Evolutionary conservation across 345 rosid genomes (phyloP).

Genomic region (Combretum micranthum): DNA sequence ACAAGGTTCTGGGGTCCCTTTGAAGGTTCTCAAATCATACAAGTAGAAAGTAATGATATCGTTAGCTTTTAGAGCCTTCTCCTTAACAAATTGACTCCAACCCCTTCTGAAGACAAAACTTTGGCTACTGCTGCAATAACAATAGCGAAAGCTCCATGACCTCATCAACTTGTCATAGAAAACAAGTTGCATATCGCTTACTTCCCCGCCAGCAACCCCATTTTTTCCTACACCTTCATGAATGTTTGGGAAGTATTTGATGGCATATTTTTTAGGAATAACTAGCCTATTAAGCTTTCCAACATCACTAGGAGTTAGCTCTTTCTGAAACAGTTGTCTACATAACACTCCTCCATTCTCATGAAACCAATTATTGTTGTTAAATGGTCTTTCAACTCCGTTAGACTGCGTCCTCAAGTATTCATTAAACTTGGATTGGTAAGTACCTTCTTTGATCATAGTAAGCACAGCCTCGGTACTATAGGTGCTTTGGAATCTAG

Average conservation of each 20-base stretch:
- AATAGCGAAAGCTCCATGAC: slow-evolving; percentile 73
- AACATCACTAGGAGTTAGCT: slow-evolving; percentile 81
- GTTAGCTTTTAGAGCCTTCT: slow-evolving; percentile 44
- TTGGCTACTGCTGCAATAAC: slow-evolving; percentile 89
- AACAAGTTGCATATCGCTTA: slow-evolving; percentile 32
- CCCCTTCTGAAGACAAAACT: slow-evolving; percentile 88
- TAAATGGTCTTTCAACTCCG: slow-evolving; percentile 4
- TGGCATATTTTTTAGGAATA: slow-evolving; percentile 66
- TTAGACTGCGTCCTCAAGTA: slow-evolving; percentile 20
- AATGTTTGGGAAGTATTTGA: slow-evolving; percentile 44
- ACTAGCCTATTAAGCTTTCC: slow-evolving; percentile 86
- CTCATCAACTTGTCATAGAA: slow-evolving; percentile 64
- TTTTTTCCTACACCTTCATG: slow-evolving; percentile 10
- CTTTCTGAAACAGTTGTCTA: slow-evolving; percentile 54
- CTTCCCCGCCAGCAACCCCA: not conserved
- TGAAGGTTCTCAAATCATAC: too few species aligned
- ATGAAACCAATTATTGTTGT: slow-evolving; percentile 11
- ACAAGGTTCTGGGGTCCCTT: too few species aligned
- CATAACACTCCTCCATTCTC: slow-evolving; percentile 17
- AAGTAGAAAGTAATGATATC: slow-evolving; percentile 49
- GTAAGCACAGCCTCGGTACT: slow-evolving; percentile 29
- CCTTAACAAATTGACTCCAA: slow-evolving; percentile 71
- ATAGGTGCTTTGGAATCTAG: slow-evolving; percentile 31
- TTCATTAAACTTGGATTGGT: slow-evolving; percentile 41
- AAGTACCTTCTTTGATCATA: slow-evolving; percentile 67